Conservation (phyloP, 139 green algal species). For the Picochlorum sp. region DNA sequence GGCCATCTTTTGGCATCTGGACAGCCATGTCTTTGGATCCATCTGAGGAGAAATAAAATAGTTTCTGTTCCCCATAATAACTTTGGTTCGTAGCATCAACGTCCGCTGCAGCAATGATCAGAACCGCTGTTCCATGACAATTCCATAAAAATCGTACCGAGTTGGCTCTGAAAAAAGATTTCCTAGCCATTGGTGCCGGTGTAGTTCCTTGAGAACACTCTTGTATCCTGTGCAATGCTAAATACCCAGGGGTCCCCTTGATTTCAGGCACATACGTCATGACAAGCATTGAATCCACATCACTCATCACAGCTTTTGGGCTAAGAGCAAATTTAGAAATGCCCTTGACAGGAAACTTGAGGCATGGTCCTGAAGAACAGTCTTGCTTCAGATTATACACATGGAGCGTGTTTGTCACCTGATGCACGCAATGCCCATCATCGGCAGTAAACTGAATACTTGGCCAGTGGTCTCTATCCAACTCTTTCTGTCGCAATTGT, state of each 20-base stretch:
- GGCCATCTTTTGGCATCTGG: slow-evolving; percentile 75
- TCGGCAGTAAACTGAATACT: slow-evolving; percentile 64
- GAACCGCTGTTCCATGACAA: slow-evolving; percentile 46
- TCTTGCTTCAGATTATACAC: slow-evolving; percentile 57
- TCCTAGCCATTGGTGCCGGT: slow-evolving; percentile 7
- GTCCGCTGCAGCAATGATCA: slow-evolving; percentile 74
- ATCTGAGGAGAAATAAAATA: slow-evolving; percentile 77
- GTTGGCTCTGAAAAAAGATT: slow-evolving; percentile 30
- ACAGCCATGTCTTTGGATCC: slow-evolving; percentile 59
- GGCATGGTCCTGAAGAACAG: slow-evolving; percentile 26
- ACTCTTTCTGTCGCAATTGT: slow-evolving; percentile 46
- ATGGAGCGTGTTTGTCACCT: slow-evolving; percentile 81
- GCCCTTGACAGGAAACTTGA: slow-evolving; percentile 56
- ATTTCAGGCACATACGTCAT: slow-evolving; percentile 58
- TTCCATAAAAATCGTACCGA: slow-evolving; percentile 54
- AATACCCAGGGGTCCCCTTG: slow-evolving; percentile 66
- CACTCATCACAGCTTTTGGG: slow-evolving; percentile 9
- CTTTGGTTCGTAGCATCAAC: slow-evolving; percentile 86
- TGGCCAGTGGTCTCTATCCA: slow-evolving; percentile 69
- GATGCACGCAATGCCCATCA: slow-evolving; percentile 49
- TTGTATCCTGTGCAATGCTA: slow-evolving; percentile 44
- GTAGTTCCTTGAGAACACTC: not conserved
- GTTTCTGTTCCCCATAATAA: slow-evolving; percentile 83
- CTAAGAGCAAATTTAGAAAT: slow-evolving; percentile 46
- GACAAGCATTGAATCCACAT: not conserved